Percentiles rank a stretch among this genome's conserved stretches.
These are phyloP conservation scores for Leccinum griseonigrum DNA, from an alignment of 1,284 basidiomycete genomes.

Conservation along the genomic window DNA sequence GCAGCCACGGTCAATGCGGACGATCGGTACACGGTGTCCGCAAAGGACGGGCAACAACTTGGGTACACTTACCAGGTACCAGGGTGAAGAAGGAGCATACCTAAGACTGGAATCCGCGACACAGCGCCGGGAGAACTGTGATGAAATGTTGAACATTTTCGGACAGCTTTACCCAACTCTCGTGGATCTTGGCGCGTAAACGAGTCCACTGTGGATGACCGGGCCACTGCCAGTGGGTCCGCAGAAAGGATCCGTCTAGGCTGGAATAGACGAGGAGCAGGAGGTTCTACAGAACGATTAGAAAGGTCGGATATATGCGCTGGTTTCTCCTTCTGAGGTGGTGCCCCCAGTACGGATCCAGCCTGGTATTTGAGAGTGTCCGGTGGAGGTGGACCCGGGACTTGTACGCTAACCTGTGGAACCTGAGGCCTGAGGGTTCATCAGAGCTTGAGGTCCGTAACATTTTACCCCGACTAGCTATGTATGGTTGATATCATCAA, in stretches of 20 bases:
- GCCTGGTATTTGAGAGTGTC: not conserved
- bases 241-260: not conserved
- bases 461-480: too few relatives aligned
- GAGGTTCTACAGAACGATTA: not conserved
- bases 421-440: not conserved
- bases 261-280: not conserved
- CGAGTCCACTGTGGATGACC: slow-evolving; percentile 9
- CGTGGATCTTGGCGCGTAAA: not conserved
- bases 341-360: not conserved
- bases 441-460: too few relatives aligned
- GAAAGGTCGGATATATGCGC: slow-evolving; percentile 19
- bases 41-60: slow-evolving; percentile 6
- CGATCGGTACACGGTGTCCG: not conserved
- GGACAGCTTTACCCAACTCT: not conserved
- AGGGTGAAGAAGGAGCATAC: slow-evolving; percentile 14
- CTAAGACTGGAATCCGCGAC: slow-evolving; percentile 1
- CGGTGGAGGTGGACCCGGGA: not conserved
- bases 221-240: not conserved
- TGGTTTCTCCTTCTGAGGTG: not conserved
- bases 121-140: slow-evolving; percentile 11
- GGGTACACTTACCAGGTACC: slow-evolving; percentile 6
- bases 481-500: too few relatives aligned
- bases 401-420: not conserved
- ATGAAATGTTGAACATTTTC: not conserved
- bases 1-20: not conserved